Evolutionary conservation across 768 basidiomycete species (phyloP).

Genomic region (Rhodotorula diobovata): DNA sequence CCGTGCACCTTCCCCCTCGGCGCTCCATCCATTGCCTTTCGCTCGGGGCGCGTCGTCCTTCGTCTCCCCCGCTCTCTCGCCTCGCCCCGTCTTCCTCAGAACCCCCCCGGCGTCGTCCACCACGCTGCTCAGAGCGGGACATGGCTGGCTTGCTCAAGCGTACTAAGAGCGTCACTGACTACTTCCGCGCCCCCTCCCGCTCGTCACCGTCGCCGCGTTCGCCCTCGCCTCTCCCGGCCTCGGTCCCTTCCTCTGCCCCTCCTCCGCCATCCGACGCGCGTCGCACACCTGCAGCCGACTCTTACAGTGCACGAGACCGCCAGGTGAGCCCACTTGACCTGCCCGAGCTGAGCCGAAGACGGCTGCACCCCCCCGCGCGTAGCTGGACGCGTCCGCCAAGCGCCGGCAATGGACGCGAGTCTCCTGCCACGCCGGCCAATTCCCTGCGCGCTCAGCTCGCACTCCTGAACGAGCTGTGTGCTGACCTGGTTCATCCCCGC

Average conservation of each 20-base stretch:
- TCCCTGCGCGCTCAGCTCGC: too few species aligned
- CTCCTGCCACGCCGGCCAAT: too few species aligned
- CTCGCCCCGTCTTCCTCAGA: neutral
- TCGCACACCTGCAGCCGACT: neutral
- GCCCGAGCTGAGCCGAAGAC: too few species aligned
- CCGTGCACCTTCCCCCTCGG: neutral
- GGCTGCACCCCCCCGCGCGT: too few species aligned
- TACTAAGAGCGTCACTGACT: constrained; percentile 8
- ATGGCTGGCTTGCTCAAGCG: constrained; percentile 1
- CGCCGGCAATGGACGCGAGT: too few species aligned
- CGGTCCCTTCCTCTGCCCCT: neutral
- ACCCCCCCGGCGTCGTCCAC: too few species aligned
- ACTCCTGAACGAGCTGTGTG: too few species aligned
- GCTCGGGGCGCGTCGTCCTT: neutral
- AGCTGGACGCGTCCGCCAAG: too few species aligned
- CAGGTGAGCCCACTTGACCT: too few species aligned
- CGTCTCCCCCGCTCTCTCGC: too few species aligned
- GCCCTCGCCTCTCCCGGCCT: neutral
- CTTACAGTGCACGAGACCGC: neutral
- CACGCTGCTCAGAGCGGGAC: too few species aligned
- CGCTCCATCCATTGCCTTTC: too few species aligned
- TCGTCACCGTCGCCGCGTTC: neutral
- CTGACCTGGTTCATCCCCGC: neutral
- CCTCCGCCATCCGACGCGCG: neutral
- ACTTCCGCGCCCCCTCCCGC: neutral